phyloP scores from a whole-genome alignment of 768 basidiomycete species.

The Dentipellis sp. region DNA sequence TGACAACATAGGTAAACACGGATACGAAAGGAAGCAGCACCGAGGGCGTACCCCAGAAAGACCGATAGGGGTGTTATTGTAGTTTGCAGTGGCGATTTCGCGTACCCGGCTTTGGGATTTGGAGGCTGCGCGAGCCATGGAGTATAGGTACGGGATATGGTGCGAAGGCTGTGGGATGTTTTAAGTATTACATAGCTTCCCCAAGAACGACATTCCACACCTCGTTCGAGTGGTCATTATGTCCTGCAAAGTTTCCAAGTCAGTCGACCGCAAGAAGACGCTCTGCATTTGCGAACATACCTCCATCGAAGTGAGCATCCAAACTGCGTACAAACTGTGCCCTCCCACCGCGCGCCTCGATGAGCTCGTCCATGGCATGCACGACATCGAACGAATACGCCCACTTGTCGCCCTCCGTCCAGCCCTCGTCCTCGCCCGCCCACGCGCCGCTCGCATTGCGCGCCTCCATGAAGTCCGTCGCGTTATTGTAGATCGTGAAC shows the following conservation, averaged over 20 bases:
- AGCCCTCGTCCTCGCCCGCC: constrained; percentile 62
- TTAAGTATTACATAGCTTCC: not conserved
- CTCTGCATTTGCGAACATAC: constrained; percentile 19
- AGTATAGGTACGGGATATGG: constrained; percentile 79
- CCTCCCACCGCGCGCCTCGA: constrained; percentile 57
- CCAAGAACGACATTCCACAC: constrained; percentile 21
- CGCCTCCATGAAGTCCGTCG: constrained; percentile 79
- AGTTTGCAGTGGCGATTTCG: constrained; percentile 52
- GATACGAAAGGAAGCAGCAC: not conserved
- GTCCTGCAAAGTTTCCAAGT: constrained; percentile 30
- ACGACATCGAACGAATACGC: constrained; percentile 75
- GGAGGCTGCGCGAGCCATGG: constrained; percentile 60
- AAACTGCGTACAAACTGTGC: constrained; percentile 54
- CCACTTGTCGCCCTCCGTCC: constrained; percentile 79
- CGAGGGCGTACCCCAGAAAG: constrained; percentile 55
- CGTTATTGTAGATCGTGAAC: constrained; percentile 57
- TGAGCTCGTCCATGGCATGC: constrained; percentile 57
- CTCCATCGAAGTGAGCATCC: constrained; percentile 45
- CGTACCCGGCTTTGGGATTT: constrained; percentile 67
- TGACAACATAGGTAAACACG: constrained; percentile 18
- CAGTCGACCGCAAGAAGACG: not conserved
- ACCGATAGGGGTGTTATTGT: constrained; percentile 59
- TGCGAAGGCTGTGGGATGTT: constrained; percentile 53
- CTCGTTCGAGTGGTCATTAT: constrained; percentile 81
- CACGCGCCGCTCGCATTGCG: constrained; percentile 57